Conservation (phyloP, 805 yeast genomes). For the Candida pseudofarinosa region DNA sequence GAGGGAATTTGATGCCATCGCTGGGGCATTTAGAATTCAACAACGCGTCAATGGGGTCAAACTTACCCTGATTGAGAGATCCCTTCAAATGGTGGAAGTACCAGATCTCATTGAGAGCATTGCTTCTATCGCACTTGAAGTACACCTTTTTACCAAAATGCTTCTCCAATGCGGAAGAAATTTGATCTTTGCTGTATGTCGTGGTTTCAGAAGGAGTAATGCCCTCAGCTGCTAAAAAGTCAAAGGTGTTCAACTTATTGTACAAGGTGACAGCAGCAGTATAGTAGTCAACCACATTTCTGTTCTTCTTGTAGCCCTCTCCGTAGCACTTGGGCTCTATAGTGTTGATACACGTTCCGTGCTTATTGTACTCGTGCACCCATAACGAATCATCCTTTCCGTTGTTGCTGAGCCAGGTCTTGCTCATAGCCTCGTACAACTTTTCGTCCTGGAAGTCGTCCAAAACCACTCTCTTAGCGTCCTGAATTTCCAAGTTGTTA, state of each 20-base stretch:
- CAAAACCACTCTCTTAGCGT: slow-evolving; percentile 22
- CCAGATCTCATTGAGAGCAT: slow-evolving; percentile 66
- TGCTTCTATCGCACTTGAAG: slow-evolving; percentile 31
- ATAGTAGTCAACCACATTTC: slow-evolving; percentile 27
- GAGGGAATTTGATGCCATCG: slow-evolving; percentile 63
- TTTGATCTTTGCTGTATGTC: slow-evolving; percentile 30
- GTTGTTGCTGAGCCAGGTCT: slow-evolving; percentile 30
- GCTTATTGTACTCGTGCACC: slow-evolving; percentile 43
- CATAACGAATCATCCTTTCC: slow-evolving; percentile 33
- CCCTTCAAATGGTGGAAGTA: slow-evolving; percentile 79
- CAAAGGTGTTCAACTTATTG: slow-evolving; percentile 31
- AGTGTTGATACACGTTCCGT: slow-evolving; percentile 41
- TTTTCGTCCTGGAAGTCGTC: slow-evolving; percentile 22
- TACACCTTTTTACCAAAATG: slow-evolving; percentile 31
- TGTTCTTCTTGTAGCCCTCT: slow-evolving; percentile 11
- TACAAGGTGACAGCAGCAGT: slow-evolving; percentile 28
- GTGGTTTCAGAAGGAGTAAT: slow-evolving; percentile 30
- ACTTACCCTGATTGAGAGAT: slow-evolving; percentile 58
- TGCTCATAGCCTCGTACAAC: slow-evolving; percentile 25
- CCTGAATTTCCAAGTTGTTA: slow-evolving; percentile 23
- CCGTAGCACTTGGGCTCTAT: slow-evolving; percentile 33
- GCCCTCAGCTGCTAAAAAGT: slow-evolving; percentile 32
- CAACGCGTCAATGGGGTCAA: slow-evolving; percentile 57
- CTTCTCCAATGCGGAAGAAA: slow-evolving; percentile 27
- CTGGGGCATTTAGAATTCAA: slow-evolving; percentile 62